Evolutionary conservation across 2,329 filamentous ascomycete genomes (phyloP), one percentile per base, ranked within the genome.

Genomic region (Cladosporium halotolerans): DNA sequence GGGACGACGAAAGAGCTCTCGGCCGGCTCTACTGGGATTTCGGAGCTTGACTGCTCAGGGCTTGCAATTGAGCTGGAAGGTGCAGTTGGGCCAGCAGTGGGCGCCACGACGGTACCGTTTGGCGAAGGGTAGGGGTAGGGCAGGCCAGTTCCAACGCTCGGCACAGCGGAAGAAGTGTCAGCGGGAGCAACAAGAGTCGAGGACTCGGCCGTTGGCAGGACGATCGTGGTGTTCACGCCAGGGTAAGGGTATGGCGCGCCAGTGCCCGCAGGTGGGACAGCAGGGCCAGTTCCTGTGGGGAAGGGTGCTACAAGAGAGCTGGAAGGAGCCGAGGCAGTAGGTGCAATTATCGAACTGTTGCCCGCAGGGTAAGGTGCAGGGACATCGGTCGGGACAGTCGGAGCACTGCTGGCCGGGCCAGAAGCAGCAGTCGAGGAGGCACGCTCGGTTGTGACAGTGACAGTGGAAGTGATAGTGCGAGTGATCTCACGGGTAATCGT

Each of bases 291-390:
- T 23, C 40, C 52, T 13, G 39, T 54, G 38, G 44, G 28, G 5
- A 50, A 31, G 0, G 45, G 39, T 47, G 39, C 45, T 23, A 44
- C 41, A 9, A 45, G 11, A n/a, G 52, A 50, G 16, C 45, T 31
- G 8, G 52, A 50, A 3, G 52, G 52, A 13, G 47, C 47, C 11
- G 47, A 50, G 33, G 41, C 49, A 40, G 49, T 52, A 9, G 49
- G 49, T 8, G 42, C 49, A 18, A 46, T n/a, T 36, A 46, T 19
- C 5, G 50, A 46, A 4, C 31, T 42, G 34, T 53, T 53, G 9
- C 43, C 36, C n/a, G 36, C 34, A 23, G 53, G 53, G 43, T 52
- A 55, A 13, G 43, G 44, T n/a, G 45, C 41, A 13, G 52, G 44
- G 16, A 44, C 23, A 7, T 43, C 9, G 10, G 52, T 42, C 10